Conservation (phyloP, 257 asterid genomes). For the Salvia rosmarinus region DNA sequence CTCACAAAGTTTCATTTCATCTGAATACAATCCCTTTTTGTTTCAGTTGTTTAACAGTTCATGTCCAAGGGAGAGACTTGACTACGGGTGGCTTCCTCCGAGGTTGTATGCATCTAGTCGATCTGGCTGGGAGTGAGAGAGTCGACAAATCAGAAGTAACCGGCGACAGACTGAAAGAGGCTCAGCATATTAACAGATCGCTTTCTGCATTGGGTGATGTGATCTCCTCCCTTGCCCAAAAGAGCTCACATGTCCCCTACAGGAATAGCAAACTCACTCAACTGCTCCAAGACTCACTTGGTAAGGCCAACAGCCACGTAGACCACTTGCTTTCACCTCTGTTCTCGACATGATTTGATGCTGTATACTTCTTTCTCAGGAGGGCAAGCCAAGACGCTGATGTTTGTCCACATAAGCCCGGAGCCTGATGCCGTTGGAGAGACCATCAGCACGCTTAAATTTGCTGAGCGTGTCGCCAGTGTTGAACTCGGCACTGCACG, state of each 20-base stretch:
- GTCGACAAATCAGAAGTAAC: conserved; percentile 55
- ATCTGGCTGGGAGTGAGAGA: conserved; percentile 59
- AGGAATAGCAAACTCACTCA: conserved; percentile 96
- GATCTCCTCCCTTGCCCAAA: conserved; percentile 58
- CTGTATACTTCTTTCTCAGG: conserved; percentile 44
- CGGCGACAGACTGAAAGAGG: conserved; percentile 55
- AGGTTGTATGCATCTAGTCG: conserved; percentile 89
- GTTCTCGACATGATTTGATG: conserved; percentile 30
- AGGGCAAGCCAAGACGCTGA: conserved; percentile 92
- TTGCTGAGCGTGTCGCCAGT: conserved; percentile 95
- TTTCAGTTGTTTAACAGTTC: conserved; percentile 90
- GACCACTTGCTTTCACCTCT: not conserved
- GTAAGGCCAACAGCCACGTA: conserved; percentile 46
- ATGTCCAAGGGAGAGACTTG: conserved; percentile 86
- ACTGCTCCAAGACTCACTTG: conserved; percentile 93
- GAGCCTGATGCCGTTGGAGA: conserved; percentile 91
- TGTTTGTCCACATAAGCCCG: conserved; percentile 97
- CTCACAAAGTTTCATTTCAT: not conserved
- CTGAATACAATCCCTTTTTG: not conserved
- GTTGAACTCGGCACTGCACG: conserved; percentile 98
- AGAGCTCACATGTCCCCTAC: conserved; percentile 79
- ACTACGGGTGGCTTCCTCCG: conserved; percentile 71
- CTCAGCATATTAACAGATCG: conserved; percentile 55
- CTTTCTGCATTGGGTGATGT: conserved; percentile 58
- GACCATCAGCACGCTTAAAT: conserved; percentile 91